Conservation (phyloP, 2,329 filamentous ascomycete species). For the Pseudopyrenochaeta lycopersici region DNA sequence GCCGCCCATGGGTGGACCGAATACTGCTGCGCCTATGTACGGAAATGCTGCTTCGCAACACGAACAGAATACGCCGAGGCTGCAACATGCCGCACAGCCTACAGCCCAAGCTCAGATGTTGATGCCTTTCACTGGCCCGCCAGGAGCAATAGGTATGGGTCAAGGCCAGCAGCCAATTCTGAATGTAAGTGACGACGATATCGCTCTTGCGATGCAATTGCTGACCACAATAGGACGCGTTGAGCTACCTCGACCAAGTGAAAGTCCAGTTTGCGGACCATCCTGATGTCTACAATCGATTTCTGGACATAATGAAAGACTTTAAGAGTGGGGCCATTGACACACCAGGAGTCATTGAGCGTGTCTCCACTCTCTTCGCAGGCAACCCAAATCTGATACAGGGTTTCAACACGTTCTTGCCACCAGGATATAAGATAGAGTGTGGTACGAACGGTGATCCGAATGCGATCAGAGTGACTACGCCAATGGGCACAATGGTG, state of each 20-base stretch:
- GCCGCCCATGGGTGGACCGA: slow-evolving; percentile 65
- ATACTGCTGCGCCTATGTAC: slow-evolving; percentile 71
- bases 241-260: slow-evolving; percentile 97
- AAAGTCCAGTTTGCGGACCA: slow-evolving; percentile 98
- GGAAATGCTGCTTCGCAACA: slow-evolving; percentile 73
- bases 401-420: slow-evolving; percentile 97
- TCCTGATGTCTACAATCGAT: slow-evolving; percentile 95
- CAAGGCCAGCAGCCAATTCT: slow-evolving; percentile 88
- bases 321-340: slow-evolving; percentile 99
- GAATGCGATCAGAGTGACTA: slow-evolving; percentile 95
- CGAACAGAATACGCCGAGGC: slow-evolving; percentile 61
- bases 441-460: slow-evolving; percentile 94
- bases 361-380: slow-evolving; percentile 93
- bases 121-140: slow-evolving; percentile 57
- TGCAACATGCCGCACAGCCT: slow-evolving; percentile 69
- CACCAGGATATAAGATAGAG: slow-evolving; percentile 94
- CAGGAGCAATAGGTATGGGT: slow-evolving; percentile 66
- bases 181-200: slow-evolving; percentile 52
- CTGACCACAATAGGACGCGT: slow-evolving; percentile 64
- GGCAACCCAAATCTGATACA: slow-evolving; percentile 96
- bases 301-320: slow-evolving; percentile 99
- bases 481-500: slow-evolving; percentile 95
- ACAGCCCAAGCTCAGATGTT: slow-evolving; percentile 63
- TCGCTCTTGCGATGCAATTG: neutral
- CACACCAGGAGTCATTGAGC: slow-evolving; percentile 95